Evolutionary conservation across 148 eudicot species (phyloP).

Genomic region (Amaranthus cruentus): DNA sequence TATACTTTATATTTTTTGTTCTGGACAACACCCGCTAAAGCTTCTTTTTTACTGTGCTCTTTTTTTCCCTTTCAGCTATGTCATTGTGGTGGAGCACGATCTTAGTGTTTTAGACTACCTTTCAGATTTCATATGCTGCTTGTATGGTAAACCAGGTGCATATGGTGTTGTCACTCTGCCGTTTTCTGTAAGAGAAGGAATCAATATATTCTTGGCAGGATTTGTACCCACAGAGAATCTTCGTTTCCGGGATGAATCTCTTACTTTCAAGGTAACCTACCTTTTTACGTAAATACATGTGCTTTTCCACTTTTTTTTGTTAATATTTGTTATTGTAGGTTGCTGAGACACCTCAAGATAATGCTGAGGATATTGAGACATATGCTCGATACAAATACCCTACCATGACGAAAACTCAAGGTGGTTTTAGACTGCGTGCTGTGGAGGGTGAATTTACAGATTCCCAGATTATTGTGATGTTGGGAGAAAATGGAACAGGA

Average conservation of each 20-base stretch:
- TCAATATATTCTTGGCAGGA: conserved; percentile 89
- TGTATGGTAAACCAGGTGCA: conserved; percentile 95
- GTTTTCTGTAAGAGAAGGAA: conserved; percentile 98
- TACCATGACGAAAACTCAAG: conserved; percentile 79
- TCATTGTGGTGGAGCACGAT: conserved; percentile 97
- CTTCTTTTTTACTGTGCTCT: conserved; percentile 12
- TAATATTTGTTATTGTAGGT: conserved; percentile 42
- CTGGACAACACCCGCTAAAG: conserved; percentile 3
- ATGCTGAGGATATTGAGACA: conserved; percentile 78
- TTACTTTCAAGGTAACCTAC: conserved; percentile 75
- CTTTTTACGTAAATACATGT: not conserved
- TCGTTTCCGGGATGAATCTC: conserved; percentile 89
- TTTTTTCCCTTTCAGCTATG: conserved; percentile 55
- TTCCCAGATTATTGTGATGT: conserved; percentile 93
- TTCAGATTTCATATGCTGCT: conserved; percentile 94
- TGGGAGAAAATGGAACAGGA: conserved; percentile 98
- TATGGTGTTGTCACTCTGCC: conserved; percentile 99
- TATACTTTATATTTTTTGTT: not conserved
- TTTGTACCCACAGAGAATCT: conserved; percentile 96
- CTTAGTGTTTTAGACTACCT: conserved; percentile 93
- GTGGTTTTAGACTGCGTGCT: conserved; percentile 70
- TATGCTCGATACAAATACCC: conserved; percentile 93
- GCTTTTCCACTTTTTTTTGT: not conserved
- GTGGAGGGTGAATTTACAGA: conserved; percentile 92
- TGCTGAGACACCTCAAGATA: conserved; percentile 91